A percentile compares a stretch with the other conserved stretches of the same genome.
Conservation (phyloP, 1,139 yeast species). For the Zygosaccharomyces pseudobailii region DNA sequence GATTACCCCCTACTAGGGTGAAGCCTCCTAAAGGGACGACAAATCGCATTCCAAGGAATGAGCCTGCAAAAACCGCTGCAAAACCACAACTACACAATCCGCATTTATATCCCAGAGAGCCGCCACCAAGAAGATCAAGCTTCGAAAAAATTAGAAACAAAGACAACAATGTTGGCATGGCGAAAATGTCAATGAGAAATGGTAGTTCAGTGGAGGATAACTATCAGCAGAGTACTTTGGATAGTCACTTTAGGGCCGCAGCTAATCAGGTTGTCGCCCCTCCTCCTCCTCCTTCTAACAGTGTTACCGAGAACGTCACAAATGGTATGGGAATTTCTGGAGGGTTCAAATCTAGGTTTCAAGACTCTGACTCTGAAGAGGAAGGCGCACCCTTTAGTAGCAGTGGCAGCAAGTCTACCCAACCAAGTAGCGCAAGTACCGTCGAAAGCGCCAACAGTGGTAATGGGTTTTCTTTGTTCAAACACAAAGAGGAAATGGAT, state of each 20-base stretch:
- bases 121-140: constrained; percentile 49
- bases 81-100: constrained; percentile 6
- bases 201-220: constrained; percentile 18
- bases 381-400: constrained; percentile 26
- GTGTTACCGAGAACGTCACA: not conserved
- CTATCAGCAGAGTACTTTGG: constrained; percentile 4
- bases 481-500: constrained; percentile 12
- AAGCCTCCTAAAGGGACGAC: not conserved
- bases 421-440: constrained; percentile 8
- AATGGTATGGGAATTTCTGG: not conserved
- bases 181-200: constrained; percentile 37
- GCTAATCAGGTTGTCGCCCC: not conserved
- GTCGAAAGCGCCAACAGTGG: constrained; percentile 12
- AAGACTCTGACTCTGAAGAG: constrained; percentile 56
- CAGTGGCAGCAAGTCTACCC: constrained; percentile 13
- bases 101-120: constrained; percentile 33
- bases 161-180: constrained; percentile 35
- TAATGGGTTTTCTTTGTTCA: constrained; percentile 21
- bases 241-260: not conserved
- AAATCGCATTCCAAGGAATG: not conserved
- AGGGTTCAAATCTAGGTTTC: constrained; percentile 45
- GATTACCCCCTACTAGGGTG: not conserved
- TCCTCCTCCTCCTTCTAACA: not conserved
- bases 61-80: not conserved
- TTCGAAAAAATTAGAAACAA: constrained; percentile 43